phyloP scores from a whole-genome alignment of 768 basidiomycete genomes.

The Boletus rubroflammeus region DNA sequence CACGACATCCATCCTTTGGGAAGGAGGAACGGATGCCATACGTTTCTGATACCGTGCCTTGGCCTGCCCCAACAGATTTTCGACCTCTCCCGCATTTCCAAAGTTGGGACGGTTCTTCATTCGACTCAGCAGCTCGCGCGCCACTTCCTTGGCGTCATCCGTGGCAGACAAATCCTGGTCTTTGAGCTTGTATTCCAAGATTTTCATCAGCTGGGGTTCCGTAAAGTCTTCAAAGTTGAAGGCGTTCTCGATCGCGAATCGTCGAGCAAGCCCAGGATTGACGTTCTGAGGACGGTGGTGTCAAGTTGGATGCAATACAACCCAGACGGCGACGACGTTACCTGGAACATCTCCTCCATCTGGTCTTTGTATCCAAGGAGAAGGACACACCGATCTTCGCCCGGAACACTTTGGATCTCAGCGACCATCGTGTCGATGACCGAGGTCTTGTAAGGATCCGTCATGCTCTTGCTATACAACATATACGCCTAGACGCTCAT shows the following conservation, averaged over 20 bases:
- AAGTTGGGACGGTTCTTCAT: constrained; percentile 52
- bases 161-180: constrained; percentile 58
- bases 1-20: constrained; percentile 24
- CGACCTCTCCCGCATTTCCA: constrained; percentile 64
- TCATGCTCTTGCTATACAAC: constrained; percentile 45
- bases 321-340: constrained; percentile 21
- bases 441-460: constrained; percentile 58
- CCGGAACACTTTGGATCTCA: constrained; percentile 65
- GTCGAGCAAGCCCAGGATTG: constrained; percentile 63
- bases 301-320: background rate
- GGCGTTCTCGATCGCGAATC: constrained; percentile 66
- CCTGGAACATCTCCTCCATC: constrained; percentile 75
- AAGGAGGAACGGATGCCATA: constrained; percentile 25
- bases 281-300: constrained; percentile 49
- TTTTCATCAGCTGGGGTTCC: constrained; percentile 47
- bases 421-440: constrained; percentile 76
- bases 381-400: constrained; percentile 68
- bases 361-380: constrained; percentile 63
- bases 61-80: constrained; percentile 54
- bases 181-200: constrained; percentile 56
- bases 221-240: constrained; percentile 67
- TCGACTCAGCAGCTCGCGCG: constrained; percentile 43
- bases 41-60: constrained; percentile 48
- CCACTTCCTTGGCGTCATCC: constrained; percentile 51
- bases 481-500: constrained; percentile 56